phyloP scores from a whole-genome alignment of 2,329 filamentous ascomycete species.

The Penicillium nordicum region DNA sequence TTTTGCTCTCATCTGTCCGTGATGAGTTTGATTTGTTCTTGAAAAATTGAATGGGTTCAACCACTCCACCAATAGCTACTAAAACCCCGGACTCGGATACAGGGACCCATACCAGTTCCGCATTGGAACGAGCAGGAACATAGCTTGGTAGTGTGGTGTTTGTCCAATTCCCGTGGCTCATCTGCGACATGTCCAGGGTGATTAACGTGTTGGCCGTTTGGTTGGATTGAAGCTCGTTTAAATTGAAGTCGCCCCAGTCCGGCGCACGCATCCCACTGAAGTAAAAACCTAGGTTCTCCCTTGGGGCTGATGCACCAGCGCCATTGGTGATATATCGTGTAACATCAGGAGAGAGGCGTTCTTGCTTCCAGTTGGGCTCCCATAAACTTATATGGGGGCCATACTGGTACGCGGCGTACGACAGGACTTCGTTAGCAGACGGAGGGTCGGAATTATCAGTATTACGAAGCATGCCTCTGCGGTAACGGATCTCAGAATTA shows the following conservation, averaged over 20 bases:
- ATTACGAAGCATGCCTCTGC: slow-evolving; percentile 46
- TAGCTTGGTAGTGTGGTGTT: slow-evolving; percentile 53
- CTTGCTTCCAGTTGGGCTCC: slow-evolving; percentile 40
- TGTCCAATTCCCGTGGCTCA: slow-evolving; percentile 52
- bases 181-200: slow-evolving; percentile 56
- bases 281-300: slow-evolving; percentile 69
- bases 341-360: slow-evolving; percentile 45
- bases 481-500: background rate
- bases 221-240: slow-evolving; percentile 32
- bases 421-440: slow-evolving; percentile 43
- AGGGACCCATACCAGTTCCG: slow-evolving; percentile 63
- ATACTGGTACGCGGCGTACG: slow-evolving; percentile 50
- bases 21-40: slow-evolving; percentile 3
- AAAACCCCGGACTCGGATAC: slow-evolving; percentile 37
- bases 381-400: slow-evolving; percentile 47
- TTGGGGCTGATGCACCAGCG: slow-evolving; percentile 61
- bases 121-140: slow-evolving; percentile 57
- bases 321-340: slow-evolving; percentile 65
- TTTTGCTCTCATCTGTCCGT: slow-evolving; percentile 3
- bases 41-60: slow-evolving; percentile 23
- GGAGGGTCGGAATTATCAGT: slow-evolving; percentile 42
- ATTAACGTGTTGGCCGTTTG: slow-evolving; percentile 56
- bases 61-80: slow-evolving; percentile 40
- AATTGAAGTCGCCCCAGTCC: slow-evolving; percentile 50
- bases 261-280: slow-evolving; percentile 61